Conservation (phyloP, 441 rosid genomes). For the Jatropha podagrica region DNA sequence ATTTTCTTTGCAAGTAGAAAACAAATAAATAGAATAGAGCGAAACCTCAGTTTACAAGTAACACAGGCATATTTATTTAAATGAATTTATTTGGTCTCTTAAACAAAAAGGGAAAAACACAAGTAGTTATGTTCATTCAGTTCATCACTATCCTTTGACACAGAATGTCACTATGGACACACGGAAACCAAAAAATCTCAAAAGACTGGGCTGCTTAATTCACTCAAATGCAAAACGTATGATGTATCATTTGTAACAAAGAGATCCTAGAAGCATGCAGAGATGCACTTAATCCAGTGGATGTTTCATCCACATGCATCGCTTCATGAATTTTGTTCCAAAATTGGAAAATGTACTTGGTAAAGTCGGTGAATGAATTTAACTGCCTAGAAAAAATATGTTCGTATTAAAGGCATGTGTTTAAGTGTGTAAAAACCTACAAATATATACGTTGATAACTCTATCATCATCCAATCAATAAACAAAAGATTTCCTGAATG, state of each 20-base stretch:
- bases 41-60: background rate
- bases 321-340: background rate
- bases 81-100: background rate
- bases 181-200: background rate
- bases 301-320: background rate
- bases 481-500: too few relatives aligned
- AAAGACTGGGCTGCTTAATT: background rate
- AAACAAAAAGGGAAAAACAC: background rate
- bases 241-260: too few relatives aligned
- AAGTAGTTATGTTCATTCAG: background rate
- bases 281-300: too few relatives aligned
- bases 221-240: background rate
- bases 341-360: background rate
- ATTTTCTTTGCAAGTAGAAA: background rate
- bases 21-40: background rate
- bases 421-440: too few relatives aligned
- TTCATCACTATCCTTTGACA: background rate
- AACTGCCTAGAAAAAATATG: background rate
- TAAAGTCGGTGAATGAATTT: background rate
- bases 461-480: too few relatives aligned
- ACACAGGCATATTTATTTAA: background rate
- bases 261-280: too few relatives aligned
- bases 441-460: too few relatives aligned
- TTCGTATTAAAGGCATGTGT: too few relatives aligned
- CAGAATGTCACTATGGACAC: background rate